A percentile compares a stretch with the other conserved stretches of the same genome.
These are phyloP conservation scores for Aspergillus brasiliensis DNA, from an alignment of 2,329 filamentous ascomycete species.

Conservation along the genomic window DNA sequence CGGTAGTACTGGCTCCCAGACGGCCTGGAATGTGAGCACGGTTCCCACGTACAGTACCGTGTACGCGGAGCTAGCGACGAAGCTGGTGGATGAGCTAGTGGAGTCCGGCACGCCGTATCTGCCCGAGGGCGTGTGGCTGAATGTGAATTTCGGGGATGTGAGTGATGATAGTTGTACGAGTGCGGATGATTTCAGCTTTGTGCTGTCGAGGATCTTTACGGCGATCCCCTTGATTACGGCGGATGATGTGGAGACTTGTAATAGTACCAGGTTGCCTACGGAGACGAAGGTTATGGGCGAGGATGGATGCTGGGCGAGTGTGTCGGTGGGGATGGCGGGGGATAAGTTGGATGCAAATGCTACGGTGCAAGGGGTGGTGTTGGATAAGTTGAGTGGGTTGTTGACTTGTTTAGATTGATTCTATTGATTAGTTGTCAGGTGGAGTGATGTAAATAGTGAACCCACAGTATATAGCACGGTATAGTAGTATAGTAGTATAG, in stretches of 20 bases:
- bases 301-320: conserved; percentile 61
- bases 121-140: conserved; percentile 62
- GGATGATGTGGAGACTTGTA: conserved; percentile 61
- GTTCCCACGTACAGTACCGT: conserved; percentile 56
- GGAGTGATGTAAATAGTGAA: too few relatives aligned
- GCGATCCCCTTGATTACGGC: conserved; percentile 37
- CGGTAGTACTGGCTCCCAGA: conserved; percentile 53
- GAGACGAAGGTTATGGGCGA: conserved; percentile 57
- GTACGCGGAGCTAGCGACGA: conserved; percentile 66
- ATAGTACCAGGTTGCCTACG: conserved; percentile 57
- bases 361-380: conserved; percentile 54
- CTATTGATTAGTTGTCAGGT: too few relatives aligned
- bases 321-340: conserved; percentile 63
- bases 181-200: conserved; percentile 61
- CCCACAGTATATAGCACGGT: too few relatives aligned
- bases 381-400: conserved; percentile 53
- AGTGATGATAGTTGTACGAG: conserved; percentile 53
- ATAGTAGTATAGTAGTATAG: too few relatives aligned
- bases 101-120: conserved; percentile 64
- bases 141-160: conserved; percentile 67
- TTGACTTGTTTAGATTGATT: conserved; percentile 47
- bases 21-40: conserved; percentile 53
- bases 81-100: conserved; percentile 59
- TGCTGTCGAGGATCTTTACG: conserved; percentile 63
- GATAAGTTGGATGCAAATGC: conserved; percentile 63